Conservation (phyloP, 768 basidiomycete species). For the Russula ochroleuca region DNA sequence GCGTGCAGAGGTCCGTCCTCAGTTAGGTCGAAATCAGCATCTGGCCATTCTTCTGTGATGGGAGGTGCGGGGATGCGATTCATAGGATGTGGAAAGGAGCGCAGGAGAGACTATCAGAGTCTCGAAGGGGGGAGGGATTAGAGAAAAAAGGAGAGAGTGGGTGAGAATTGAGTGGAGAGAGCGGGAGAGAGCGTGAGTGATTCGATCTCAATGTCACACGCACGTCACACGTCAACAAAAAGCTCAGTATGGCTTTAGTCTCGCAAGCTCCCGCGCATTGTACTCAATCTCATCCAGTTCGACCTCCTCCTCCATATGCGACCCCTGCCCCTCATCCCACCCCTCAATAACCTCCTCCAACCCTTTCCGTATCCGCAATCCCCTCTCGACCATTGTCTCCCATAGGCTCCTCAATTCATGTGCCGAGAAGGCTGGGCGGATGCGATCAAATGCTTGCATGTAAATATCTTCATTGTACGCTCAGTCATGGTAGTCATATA, state of each 20-base stretch:
- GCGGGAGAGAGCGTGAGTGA: not conserved
- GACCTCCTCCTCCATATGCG: constrained; percentile 15
- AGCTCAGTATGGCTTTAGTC: constrained; percentile 58
- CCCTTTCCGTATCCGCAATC: constrained; percentile 56
- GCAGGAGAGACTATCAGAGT: constrained; percentile 22
- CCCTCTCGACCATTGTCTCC: constrained; percentile 75
- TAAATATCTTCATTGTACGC: constrained; percentile 53
- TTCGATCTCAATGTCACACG: not conserved
- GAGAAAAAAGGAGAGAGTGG: constrained; percentile 11
- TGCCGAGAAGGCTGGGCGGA: constrained; percentile 57
- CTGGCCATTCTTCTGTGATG: constrained; percentile 76
- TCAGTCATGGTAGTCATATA: constrained; percentile 23
- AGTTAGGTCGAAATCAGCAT: constrained; percentile 82
- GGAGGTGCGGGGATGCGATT: constrained; percentile 54
- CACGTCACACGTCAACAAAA: constrained; percentile 7
- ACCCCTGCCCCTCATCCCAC: constrained; percentile 36
- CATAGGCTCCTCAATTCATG: constrained; percentile 58
- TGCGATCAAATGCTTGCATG: constrained; percentile 68
- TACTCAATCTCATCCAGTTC: constrained; percentile 54
- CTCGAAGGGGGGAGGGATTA: constrained; percentile 22
- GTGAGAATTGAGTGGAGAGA: not conserved
- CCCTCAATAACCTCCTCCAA: constrained; percentile 55
- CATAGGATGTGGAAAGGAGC: constrained; percentile 38
- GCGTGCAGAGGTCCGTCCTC: constrained; percentile 67
- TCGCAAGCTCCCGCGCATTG: constrained; percentile 52